Evolutionary conservation across 495 filamentous ascomycete genomes (phyloP).

Genomic region (Daldinia grandis): DNA sequence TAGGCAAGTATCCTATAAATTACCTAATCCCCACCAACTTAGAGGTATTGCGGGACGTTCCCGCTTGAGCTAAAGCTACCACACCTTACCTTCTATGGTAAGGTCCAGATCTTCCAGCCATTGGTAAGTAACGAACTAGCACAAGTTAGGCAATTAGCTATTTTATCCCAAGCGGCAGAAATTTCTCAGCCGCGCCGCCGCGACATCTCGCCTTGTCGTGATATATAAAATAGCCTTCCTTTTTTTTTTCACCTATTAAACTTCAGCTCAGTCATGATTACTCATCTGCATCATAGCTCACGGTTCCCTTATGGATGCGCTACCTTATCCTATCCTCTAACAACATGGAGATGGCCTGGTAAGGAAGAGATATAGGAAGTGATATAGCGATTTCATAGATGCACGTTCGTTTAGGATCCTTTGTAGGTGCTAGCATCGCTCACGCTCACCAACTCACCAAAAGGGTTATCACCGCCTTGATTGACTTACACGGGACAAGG

Average conservation of each 20-base stretch:
- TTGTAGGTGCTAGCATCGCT: conserved; percentile 1
- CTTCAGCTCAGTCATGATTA: conserved; percentile 11
- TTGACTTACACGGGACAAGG: conserved; percentile 2
- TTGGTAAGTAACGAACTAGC: conserved; percentile 18
- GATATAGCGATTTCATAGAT: conserved; percentile 14
- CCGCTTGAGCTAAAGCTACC: background rate
- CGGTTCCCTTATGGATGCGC: background rate
- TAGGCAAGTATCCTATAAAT: background rate
- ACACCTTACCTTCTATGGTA: background rate
- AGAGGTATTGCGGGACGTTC: background rate
- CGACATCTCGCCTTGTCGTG: conserved; percentile 6
- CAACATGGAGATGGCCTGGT: background rate
- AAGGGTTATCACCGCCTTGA: background rate
- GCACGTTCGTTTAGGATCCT: conserved; percentile 1
- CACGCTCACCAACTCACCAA: background rate
- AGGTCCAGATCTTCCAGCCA: background rate
- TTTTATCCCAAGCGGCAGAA: conserved; percentile 8
- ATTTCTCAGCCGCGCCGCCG: conserved; percentile 37
- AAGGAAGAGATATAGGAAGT: background rate
- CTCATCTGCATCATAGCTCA: background rate
- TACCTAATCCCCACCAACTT: background rate
- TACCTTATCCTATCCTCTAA: conserved; percentile 1
- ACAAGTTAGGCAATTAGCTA: conserved; percentile 27
- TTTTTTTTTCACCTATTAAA: conserved; percentile 1
- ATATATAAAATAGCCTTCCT: conserved; percentile 9